phyloP scores from a whole-genome alignment of 2,329 filamentous ascomycete species.

The Hypoxylon sp. region DNA sequence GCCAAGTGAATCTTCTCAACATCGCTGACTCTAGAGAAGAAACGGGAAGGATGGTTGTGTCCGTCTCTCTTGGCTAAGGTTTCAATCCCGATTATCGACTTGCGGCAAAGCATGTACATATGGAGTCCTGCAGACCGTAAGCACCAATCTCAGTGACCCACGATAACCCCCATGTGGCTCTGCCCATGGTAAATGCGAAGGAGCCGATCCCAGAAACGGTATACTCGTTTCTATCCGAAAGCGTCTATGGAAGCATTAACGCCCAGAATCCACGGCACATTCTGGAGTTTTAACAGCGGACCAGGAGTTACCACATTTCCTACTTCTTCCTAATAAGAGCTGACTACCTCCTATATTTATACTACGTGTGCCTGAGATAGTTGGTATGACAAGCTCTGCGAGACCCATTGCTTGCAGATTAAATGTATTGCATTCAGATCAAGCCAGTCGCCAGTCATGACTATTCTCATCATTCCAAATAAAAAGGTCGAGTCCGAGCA shows the following conservation, averaged over 20 bases:
- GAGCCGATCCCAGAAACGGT: not conserved
- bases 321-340: not conserved
- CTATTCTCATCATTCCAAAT: constrained; percentile 20
- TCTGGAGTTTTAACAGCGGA: not conserved
- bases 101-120: constrained; percentile 17
- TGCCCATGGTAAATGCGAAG: constrained; percentile 17
- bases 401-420: not conserved
- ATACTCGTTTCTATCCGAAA: not conserved
- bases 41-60: constrained; percentile 35
- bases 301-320: not conserved
- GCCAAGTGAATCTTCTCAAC: constrained; percentile 36
- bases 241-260: constrained; percentile 11
- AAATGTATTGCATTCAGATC: not conserved
- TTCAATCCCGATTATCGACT: constrained; percentile 33
- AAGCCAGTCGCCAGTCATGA: constrained; percentile 6
- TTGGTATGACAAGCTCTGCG: not conserved
- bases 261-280: constrained; percentile 9
- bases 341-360: not conserved
- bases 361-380: not conserved
- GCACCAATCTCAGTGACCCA: constrained; percentile 14
- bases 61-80: constrained; percentile 42
- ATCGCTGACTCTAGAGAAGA: constrained; percentile 21
- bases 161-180: constrained; percentile 8
- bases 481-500: not conserved
- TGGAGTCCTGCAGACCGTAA: constrained; percentile 13